Percentiles rank a stretch among this genome's conserved stretches.
phyloP scores from a whole-genome alignment of 805 yeast species.

The Jamesozyma rosinii region DNA sequence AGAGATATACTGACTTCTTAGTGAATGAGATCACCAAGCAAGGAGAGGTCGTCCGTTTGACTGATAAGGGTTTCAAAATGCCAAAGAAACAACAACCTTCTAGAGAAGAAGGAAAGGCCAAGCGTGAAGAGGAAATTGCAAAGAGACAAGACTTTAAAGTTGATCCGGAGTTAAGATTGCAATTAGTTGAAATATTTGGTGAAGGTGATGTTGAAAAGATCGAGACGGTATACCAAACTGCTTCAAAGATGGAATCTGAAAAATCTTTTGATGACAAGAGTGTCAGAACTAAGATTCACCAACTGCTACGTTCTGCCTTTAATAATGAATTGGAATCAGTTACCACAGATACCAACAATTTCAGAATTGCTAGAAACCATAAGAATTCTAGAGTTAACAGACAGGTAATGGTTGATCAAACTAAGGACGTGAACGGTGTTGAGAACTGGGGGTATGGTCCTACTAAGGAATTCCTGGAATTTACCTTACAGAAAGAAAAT shows the following conservation, averaged over 20 bases:
- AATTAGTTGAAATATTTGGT: conserved; percentile 49
- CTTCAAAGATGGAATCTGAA: conserved; percentile 48
- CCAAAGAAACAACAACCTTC: conserved; percentile 39
- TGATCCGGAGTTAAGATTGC: conserved; percentile 36
- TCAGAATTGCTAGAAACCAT: conserved; percentile 51
- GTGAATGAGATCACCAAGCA: conserved; percentile 75
- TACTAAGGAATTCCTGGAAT: conserved; percentile 57
- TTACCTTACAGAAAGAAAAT: conserved; percentile 83
- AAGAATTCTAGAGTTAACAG: conserved; percentile 34
- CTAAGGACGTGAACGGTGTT: conserved; percentile 39
- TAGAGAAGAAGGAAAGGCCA: conserved; percentile 33
- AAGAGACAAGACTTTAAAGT: conserved; percentile 34
- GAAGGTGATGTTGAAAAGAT: conserved; percentile 50
- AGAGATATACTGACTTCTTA: conserved; percentile 83
- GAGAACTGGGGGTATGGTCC: conserved; percentile 70
- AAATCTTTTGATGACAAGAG: conserved; percentile 56
- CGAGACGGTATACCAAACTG: conserved; percentile 45
- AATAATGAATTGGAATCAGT: conserved; percentile 66
- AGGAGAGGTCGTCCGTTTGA: conserved; percentile 65
- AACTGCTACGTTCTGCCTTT: conserved; percentile 63
- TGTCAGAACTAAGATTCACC: conserved; percentile 71
- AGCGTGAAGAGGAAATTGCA: conserved; percentile 24
- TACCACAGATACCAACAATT: conserved; percentile 60
- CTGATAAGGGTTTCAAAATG: conserved; percentile 62
- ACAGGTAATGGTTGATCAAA: conserved; percentile 30